These are phyloP conservation scores for Fragaria iinumae DNA, from an alignment of 306 rosid species.

Conservation along the genomic window DNA sequence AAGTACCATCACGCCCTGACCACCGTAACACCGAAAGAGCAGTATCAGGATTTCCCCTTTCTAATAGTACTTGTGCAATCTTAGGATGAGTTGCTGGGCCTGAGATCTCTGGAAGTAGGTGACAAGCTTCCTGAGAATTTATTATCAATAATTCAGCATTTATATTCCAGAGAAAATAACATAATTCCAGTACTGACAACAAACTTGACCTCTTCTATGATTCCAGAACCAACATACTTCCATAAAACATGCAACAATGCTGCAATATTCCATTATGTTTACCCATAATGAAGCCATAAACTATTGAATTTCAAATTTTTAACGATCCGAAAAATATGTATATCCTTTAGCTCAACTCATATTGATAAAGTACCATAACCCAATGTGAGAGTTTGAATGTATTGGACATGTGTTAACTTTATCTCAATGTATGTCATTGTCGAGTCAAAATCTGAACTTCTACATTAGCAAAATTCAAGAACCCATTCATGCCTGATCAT, in stretches of 20 bases:
- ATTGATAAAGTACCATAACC: background rate
- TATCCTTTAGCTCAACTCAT: background rate
- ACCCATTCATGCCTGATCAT: background rate
- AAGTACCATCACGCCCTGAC: conserved; percentile 81
- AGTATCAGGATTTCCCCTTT: conserved; percentile 79
- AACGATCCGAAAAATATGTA: background rate
- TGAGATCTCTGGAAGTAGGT: conserved; percentile 86
- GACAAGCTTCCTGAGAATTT: conserved; percentile 76
- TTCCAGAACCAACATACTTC: too few species aligned
- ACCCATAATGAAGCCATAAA: background rate
- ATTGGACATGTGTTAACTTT: background rate
- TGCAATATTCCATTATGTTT: background rate
- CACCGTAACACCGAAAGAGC: conserved; percentile 93
- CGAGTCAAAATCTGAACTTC: background rate
- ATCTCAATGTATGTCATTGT: background rate
- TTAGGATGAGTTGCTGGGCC: conserved; percentile 85
- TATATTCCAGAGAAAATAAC: conserved; percentile 14
- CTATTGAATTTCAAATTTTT: background rate
- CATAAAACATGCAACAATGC: conserved; percentile 13
- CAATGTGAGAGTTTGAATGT: background rate
- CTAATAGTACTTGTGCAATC: conserved; percentile 90
- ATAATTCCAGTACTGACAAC: conserved; percentile 21
- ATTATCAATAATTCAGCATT: conserved; percentile 14
- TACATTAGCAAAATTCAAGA: conserved; percentile 6
- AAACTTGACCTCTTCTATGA: background rate